These are phyloP conservation scores for Podaxis sp. DNA, from an alignment of 768 basidiomycete genomes.

Conservation along the genomic window DNA sequence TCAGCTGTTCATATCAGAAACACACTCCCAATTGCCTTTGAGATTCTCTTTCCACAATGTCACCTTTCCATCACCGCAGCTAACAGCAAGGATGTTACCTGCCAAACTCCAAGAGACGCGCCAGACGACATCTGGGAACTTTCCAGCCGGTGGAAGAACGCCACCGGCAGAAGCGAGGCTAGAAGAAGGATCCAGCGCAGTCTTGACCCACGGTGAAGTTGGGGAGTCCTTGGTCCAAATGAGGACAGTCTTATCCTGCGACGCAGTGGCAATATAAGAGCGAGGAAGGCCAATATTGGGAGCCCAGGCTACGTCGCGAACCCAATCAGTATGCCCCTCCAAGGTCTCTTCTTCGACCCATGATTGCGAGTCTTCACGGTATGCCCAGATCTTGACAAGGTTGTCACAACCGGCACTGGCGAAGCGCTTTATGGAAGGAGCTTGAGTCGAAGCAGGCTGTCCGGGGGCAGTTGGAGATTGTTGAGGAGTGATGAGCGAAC, in stretches of 20 bases:
- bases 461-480: constrained; percentile 47
- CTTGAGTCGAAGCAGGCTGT: constrained; percentile 37
- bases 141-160: constrained; percentile 55
- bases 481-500: constrained; percentile 77
- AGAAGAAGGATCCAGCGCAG: constrained; percentile 70
- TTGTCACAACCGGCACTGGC: constrained; percentile 97
- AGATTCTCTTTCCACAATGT: constrained; percentile 98
- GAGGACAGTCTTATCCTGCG: constrained; percentile 88
- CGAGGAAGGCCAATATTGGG: constrained; percentile 95
- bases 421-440: constrained; percentile 82
- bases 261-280: constrained; percentile 94
- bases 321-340: constrained; percentile 96
- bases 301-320: constrained; percentile 98
- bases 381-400: constrained; percentile 92
- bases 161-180: constrained; percentile 45
- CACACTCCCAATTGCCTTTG: constrained; percentile 94
- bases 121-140: constrained; percentile 98
- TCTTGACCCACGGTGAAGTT: constrained; percentile 75
- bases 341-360: constrained; percentile 92
- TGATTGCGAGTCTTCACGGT: constrained; percentile 80
- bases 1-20: constrained; percentile 89
- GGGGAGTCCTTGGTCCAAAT: constrained; percentile 90
- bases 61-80: constrained; percentile 97
- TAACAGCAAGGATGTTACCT: constrained; percentile 94
- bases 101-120: constrained; percentile 98